Evolutionary conservation across 2,329 filamentous ascomycete species (phyloP).

Genomic region (Claviceps citrina): DNA sequence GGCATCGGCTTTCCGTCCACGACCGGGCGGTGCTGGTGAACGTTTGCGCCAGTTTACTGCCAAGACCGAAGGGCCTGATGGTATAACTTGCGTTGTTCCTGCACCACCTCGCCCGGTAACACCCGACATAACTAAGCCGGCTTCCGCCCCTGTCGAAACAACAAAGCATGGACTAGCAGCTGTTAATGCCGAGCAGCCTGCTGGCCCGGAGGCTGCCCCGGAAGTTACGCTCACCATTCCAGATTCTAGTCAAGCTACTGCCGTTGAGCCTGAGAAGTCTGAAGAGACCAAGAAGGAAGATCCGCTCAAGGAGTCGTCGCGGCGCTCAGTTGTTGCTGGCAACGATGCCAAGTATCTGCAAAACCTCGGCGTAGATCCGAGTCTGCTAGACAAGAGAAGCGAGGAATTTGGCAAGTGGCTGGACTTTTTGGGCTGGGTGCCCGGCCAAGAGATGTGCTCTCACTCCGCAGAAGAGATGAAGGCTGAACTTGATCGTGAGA

Average conservation of each 20-base stretch:
- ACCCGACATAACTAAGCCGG: slow-evolving; percentile 16
- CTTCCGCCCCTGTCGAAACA: slow-evolving; percentile 3
- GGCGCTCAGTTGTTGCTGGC: slow-evolving; percentile 49
- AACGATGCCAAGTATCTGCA: slow-evolving; percentile 68
- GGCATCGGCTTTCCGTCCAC: slow-evolving; percentile 58
- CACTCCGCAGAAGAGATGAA: slow-evolving; percentile 69
- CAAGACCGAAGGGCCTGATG: slow-evolving; percentile 59
- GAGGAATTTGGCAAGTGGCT: slow-evolving; percentile 70
- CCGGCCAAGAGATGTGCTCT: slow-evolving; percentile 56
- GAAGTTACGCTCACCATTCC: slow-evolving; percentile 44
- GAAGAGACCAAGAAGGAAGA: slow-evolving; percentile 17
- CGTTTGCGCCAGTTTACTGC: slow-evolving; percentile 50
- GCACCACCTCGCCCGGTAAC: slow-evolving; percentile 44
- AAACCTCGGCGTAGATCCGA: slow-evolving; percentile 61
- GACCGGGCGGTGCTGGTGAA: slow-evolving; percentile 73
- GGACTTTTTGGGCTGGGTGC: slow-evolving; percentile 77
- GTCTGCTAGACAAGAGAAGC: slow-evolving; percentile 59
- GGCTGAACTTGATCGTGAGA: slow-evolving; percentile 68
- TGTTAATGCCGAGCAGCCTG: not conserved
- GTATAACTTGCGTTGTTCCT: slow-evolving; percentile 76
- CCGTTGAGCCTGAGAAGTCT: slow-evolving; percentile 17
- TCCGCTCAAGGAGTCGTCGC: slow-evolving; percentile 30
- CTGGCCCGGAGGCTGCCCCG: slow-evolving; percentile 22
- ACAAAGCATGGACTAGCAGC: not conserved
- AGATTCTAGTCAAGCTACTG: slow-evolving; percentile 24